Percentiles rank a stretch among this genome's conserved stretches.
These are phyloP conservation scores for Scheffersomyces stipitis DNA, from an alignment of 805 yeast genomes.

Conservation along the genomic window DNA sequence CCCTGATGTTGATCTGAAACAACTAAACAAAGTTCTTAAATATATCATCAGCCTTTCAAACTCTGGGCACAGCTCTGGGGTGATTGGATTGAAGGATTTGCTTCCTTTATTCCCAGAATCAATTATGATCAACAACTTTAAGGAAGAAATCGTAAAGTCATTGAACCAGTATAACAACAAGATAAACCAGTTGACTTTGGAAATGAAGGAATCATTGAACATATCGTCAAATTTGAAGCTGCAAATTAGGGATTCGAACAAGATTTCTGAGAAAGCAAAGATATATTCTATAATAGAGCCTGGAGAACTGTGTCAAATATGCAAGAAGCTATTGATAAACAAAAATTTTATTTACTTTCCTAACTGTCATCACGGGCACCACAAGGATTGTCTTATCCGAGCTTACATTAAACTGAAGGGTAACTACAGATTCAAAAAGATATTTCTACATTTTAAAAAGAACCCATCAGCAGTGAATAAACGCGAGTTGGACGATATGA, in stretches of 20 bases:
- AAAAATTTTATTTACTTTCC: conserved; percentile 81
- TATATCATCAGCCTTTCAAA: conserved; percentile 34
- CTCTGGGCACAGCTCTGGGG: conserved; percentile 18
- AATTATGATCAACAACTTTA: conserved; percentile 75
- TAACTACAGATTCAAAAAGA: conserved; percentile 65
- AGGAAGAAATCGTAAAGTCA: conserved; percentile 79
- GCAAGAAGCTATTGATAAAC: conserved; percentile 67
- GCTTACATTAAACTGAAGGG: conserved; percentile 56
- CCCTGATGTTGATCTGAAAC: conserved; percentile 7
- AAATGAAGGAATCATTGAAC: conserved; percentile 70
- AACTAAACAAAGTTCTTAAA: conserved; percentile 25
- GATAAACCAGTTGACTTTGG: conserved; percentile 64
- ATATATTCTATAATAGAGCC: conserved; percentile 72
- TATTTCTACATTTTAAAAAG: conserved; percentile 54
- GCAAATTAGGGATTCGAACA: conserved; percentile 51
- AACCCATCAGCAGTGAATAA: conserved; percentile 38
- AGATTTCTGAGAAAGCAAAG: conserved; percentile 29
- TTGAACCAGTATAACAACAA: conserved; percentile 68
- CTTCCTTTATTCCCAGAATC: conserved; percentile 84
- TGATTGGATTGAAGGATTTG: conserved; percentile 73
- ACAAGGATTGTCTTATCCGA: conserved; percentile 80
- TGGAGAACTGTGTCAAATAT: conserved; percentile 76
- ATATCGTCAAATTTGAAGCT: conserved; percentile 58
- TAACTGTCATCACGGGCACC: conserved; percentile 82
- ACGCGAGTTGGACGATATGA: conserved; percentile 56